Base-by-base conservation (phyloP, 441 rosid species). In the Codiaeum variegatum region DNA sequence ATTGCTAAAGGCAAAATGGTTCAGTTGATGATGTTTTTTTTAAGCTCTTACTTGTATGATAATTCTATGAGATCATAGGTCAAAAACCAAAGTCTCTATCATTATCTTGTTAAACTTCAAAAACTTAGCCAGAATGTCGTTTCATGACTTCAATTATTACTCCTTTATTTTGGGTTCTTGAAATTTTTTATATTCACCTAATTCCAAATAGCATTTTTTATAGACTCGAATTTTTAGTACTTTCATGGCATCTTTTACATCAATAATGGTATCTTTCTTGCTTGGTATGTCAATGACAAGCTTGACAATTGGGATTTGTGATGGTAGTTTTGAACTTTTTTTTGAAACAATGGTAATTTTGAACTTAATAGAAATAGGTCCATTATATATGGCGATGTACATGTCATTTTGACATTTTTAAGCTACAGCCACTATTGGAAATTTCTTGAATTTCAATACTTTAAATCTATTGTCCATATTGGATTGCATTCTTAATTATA, bases 71-170 rank as follows among this genome's bases (percentile, higher is more conserved):
- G 34, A 58, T 68, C 72, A 42, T 19, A n/a, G 19, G 73, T 40
- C 54, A 69, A 7, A 58, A 26, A 58, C 42, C 73, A 60, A 34
- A 11, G n/a, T 29, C 60, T 32, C 44, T 46, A 19, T 47, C 66
- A 4, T 40, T 21, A 18, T 23, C n/a, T 60, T 29, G 28, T 16
- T 4, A 4, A 29, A 42, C 56, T 60, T 46, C 24, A 9, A 9
- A 70, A 70, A 42, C 66, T 6, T 19, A 34, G 51, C 8, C 51
- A 55, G 38, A 69, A 56, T 23, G 60, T 56, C 15, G 19, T 18
- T 36, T 10, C 38, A 36, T 24, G 49, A 47, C 24, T 5, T 54
- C 49, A 36, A 61, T 38, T 68, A 24, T 56, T 55, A 26, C 32
- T 21, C 24, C 24, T 54, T 6, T 1, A 7, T 12, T 28, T 36